These are phyloP conservation scores for Diplocarpon mali DNA, from an alignment of 2,329 filamentous ascomycete genomes.

Conservation along the genomic window DNA sequence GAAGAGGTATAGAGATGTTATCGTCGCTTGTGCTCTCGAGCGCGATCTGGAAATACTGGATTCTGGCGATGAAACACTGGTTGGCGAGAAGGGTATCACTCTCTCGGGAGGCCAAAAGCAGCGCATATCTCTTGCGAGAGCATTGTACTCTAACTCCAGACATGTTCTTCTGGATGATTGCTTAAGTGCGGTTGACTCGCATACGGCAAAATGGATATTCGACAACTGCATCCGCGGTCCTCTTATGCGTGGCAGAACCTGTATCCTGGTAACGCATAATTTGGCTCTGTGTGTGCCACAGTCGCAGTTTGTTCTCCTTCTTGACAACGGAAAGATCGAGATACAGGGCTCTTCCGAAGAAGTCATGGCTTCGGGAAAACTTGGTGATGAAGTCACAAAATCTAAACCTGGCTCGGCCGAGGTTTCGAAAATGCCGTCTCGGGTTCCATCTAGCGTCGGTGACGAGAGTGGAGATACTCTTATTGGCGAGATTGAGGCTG, in stretches of 20 bases:
- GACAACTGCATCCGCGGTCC: slow-evolving; percentile 82
- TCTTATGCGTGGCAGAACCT: slow-evolving; percentile 80
- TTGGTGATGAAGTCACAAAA: slow-evolving; percentile 76
- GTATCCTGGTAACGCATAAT: slow-evolving; percentile 93
- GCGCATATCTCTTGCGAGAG: slow-evolving; percentile 89
- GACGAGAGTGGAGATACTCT: slow-evolving; percentile 48
- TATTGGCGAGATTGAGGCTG: slow-evolving; percentile 26
- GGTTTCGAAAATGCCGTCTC: slow-evolving; percentile 65
- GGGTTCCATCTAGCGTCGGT: slow-evolving; percentile 64
- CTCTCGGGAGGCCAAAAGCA: slow-evolving; percentile 97
- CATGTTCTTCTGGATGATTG: slow-evolving; percentile 92
- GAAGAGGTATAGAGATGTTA: slow-evolving; percentile 74
- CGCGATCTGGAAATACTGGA: slow-evolving; percentile 88
- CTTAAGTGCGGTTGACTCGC: slow-evolving; percentile 90
- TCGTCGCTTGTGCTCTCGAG: slow-evolving; percentile 83
- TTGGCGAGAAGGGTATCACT: slow-evolving; percentile 95
- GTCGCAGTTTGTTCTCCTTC: slow-evolving; percentile 68
- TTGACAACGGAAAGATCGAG: slow-evolving; percentile 76
- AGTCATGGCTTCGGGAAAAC: slow-evolving; percentile 74
- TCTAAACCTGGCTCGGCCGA: slow-evolving; percentile 59
- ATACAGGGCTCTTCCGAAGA: slow-evolving; percentile 68
- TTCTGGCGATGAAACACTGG: slow-evolving; percentile 81
- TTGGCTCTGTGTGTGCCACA: slow-evolving; percentile 74
- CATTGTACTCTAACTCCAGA: slow-evolving; percentile 88
- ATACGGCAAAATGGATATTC: slow-evolving; percentile 98